Base-by-base conservation (phyloP, 2,329 filamentous ascomycete genomes). In the Colletotrichum tropicale region DNA sequence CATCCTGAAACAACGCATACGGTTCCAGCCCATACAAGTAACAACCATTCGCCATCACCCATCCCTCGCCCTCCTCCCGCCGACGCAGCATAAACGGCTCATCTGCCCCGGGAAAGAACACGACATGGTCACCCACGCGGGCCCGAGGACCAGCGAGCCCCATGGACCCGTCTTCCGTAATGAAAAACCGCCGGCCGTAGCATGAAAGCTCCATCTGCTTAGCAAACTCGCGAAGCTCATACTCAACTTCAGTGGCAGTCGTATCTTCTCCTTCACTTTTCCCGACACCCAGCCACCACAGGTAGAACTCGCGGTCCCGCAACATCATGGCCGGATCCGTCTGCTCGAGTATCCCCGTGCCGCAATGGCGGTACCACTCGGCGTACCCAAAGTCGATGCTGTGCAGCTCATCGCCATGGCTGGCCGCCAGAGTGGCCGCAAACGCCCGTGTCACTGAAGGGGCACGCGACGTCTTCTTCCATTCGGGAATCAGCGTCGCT, bases 241-340 rank as follows among this genome's bases (percentile, higher is more conserved):
- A 52, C n/a, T 24, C 43, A 24, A 52, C 43, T 4, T n/a, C 43
- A 0, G 43, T 12, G 38, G 38, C 38, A 48, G 18, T n/a, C 9
- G 2, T 8, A 21, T 21, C 43, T 3, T 52, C 43, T 13, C 13
- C n/a, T 4, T 24, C 2, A 2, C 4, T 3, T 52, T 52, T 52
- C 12, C 43, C 43, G n/a, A 24, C 10, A 6, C 43, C 43, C n/a
- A 52, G n/a, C 43, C 43, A 52, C 43, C 43, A 52, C 3, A 52
- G n/a, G n/a, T 52, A 52, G n/a, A 52, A 52, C 12, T 52, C 43
- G n/a, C 43, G 43, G n/a, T 52, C 43, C n/a, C 43, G n/a, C 43
- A 52, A 24, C 43, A 52, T 52, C 43, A 52, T 52, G 6, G 6
- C 43, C 43, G 43, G 43, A 0, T 52, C 43, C n/a, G n/a, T n/a